A percentile compares a stretch with the other conserved stretches of the same genome.
Evolutionary conservation across 371 early-diverging fungal species (phyloP).

Genomic region (Mortierella sp.): DNA sequence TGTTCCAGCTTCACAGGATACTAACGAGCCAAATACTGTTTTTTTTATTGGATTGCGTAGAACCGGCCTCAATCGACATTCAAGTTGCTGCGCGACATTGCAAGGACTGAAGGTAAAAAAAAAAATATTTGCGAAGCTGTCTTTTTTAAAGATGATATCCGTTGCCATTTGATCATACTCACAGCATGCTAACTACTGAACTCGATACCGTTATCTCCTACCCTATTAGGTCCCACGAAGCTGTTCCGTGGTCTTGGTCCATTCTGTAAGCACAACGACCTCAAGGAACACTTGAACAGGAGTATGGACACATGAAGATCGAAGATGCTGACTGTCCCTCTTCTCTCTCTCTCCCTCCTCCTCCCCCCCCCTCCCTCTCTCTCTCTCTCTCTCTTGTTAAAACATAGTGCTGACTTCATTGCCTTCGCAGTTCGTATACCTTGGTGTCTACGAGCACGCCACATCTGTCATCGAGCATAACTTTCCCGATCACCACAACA

Average conservation of each 20-base stretch:
- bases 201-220: no score
- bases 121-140: background rate
- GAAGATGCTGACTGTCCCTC: no score
- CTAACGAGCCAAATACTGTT: background rate
- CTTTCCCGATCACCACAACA: constrained; percentile 47
- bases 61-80: constrained; percentile 51
- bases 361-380: background rate
- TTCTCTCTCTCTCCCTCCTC: background rate
- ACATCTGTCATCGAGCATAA: constrained; percentile 45
- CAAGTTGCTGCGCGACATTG: constrained; percentile 51
- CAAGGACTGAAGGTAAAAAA: constrained; percentile 47
- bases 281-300: no score
- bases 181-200: no score
- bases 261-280: constrained; percentile 29
- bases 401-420: constrained; percentile 47
- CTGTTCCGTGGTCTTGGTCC: constrained; percentile 55
- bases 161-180: background rate
- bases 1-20: background rate
- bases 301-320: background rate
- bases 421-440: constrained; percentile 54
- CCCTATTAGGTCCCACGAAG: constrained; percentile 38
- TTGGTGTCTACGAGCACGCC: constrained; percentile 55
- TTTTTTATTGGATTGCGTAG: constrained; percentile 9
- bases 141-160: background rate
- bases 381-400: background rate